These are phyloP conservation scores for Alternaria triticina DNA, from an alignment of 2,329 filamentous ascomycete species.

Conservation along the genomic window DNA sequence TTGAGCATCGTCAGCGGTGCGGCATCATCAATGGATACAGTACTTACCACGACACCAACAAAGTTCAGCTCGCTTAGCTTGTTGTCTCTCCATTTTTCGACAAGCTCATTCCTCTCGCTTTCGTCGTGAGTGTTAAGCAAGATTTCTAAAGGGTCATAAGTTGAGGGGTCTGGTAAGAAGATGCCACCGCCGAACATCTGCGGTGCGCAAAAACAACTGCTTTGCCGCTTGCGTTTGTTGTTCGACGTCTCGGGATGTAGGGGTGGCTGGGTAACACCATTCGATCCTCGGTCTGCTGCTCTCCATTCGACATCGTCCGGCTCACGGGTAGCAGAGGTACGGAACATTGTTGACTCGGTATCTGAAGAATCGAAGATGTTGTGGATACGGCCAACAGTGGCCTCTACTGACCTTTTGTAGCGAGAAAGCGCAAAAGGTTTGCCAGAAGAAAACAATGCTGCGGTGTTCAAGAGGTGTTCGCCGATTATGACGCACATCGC, in stretches of 20 bases:
- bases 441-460: not conserved
- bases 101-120: conserved; percentile 45
- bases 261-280: not conserved
- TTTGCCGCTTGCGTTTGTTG: conserved; percentile 3
- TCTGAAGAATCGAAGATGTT: too few species aligned
- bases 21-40: not conserved
- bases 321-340: not conserved
- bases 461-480: not conserved
- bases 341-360: not conserved
- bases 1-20: conserved; percentile 4
- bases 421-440: too few species aligned
- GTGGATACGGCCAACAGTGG: too few species aligned
- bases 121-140: conserved; percentile 43
- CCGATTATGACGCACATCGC: not conserved
- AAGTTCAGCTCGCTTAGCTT: conserved; percentile 51
- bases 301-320: not conserved
- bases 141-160: conserved; percentile 46
- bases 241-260: not conserved
- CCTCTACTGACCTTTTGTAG: not conserved
- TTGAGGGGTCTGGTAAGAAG: conserved; percentile 38
- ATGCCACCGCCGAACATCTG: conserved; percentile 43
- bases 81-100: conserved; percentile 47
- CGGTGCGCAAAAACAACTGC: conserved; percentile 9
- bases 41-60: conserved; percentile 49
- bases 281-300: not conserved